Percentiles rank a stretch among this genome's conserved stretches.
Evolutionary conservation across 1,284 basidiomycete genomes (phyloP).

Genomic region (Cryptococcus sp.): DNA sequence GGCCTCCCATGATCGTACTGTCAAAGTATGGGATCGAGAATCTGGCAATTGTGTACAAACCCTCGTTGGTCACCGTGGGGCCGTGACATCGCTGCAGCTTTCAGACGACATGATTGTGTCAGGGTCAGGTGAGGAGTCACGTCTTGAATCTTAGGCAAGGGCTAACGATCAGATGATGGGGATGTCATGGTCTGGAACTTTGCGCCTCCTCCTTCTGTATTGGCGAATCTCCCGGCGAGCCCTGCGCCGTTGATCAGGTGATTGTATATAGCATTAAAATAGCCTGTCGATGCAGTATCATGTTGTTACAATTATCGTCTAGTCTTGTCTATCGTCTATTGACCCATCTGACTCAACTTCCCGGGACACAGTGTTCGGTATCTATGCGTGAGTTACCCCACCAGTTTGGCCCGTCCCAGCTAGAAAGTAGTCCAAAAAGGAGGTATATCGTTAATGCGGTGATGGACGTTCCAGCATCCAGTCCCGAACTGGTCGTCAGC

Average conservation of each 20-base stretch:
- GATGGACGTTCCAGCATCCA: constrained; percentile 51
- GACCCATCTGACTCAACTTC: constrained; percentile 16
- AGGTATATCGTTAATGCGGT: constrained; percentile 52
- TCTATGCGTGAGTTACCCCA: constrained; percentile 45
- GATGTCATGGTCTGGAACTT: constrained; percentile 67
- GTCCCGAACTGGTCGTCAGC: constrained; percentile 42
- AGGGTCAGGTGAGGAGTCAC: constrained; percentile 70
- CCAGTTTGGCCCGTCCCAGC: constrained; percentile 39
- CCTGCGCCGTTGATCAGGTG: background rate
- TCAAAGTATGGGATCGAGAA: constrained; percentile 82
- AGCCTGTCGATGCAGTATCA: too few relatives aligned
- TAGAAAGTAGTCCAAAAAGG: constrained; percentile 38
- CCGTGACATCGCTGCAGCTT: constrained; percentile 84
- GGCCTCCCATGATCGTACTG: constrained; percentile 66
- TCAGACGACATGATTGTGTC: constrained; percentile 95
- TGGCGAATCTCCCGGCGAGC: background rate
- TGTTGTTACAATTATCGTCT: background rate
- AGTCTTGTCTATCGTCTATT: background rate
- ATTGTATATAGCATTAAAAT: background rate
- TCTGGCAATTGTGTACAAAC: constrained; percentile 84
- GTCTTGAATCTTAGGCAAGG: constrained; percentile 35
- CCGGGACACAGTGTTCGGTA: constrained; percentile 46
- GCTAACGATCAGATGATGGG: constrained; percentile 29
- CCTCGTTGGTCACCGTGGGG: constrained; percentile 87
- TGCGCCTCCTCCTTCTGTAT: constrained; percentile 27